A percentile compares a stretch with the other conserved stretches of the same genome.
Conservation (phyloP, 2,329 filamentous ascomycete species). For the Fusarium mundagurra region DNA sequence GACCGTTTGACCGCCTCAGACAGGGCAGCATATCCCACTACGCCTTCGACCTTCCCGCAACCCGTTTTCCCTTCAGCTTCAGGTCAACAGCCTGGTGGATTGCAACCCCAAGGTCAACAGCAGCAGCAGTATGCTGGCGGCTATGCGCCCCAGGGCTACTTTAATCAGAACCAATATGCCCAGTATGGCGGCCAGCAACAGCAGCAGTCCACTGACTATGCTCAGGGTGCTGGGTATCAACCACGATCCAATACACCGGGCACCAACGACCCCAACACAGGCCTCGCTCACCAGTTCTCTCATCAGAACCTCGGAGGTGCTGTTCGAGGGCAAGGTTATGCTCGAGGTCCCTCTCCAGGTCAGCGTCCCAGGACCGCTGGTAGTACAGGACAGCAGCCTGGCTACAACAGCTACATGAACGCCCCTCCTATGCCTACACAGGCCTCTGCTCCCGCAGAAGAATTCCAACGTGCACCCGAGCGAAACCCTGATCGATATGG, state of each 20-base stretch:
- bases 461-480: slow-evolving; percentile 82
- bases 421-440: slow-evolving; percentile 72
- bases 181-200: slow-evolving; percentile 51
- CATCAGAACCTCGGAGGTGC: slow-evolving; percentile 89
- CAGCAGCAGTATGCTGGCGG: slow-evolving; percentile 55
- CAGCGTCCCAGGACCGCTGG: slow-evolving; percentile 88
- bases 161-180: slow-evolving; percentile 68
- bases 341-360: slow-evolving; percentile 73
- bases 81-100: slow-evolving; percentile 35
- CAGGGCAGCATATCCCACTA: slow-evolving; percentile 81
- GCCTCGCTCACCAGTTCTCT: slow-evolving; percentile 93
- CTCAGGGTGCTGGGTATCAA: slow-evolving; percentile 60
- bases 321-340: slow-evolving; percentile 75
- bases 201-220: slow-evolving; percentile 58
- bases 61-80: slow-evolving; percentile 69
- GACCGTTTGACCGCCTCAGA: slow-evolving; percentile 71
- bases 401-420: slow-evolving; percentile 72
- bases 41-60: slow-evolving; percentile 95
- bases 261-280: slow-evolving; percentile 85
- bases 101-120: slow-evolving; percentile 48
- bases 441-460: slow-evolving; percentile 68
- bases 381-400: slow-evolving; percentile 68
- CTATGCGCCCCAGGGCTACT: slow-evolving; percentile 63
- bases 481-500: slow-evolving; percentile 86
- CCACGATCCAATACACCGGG: slow-evolving; percentile 67